Evolutionary conservation across 441 rosid genomes (phyloP).

Genomic region (Adansonia grandidieri): DNA sequence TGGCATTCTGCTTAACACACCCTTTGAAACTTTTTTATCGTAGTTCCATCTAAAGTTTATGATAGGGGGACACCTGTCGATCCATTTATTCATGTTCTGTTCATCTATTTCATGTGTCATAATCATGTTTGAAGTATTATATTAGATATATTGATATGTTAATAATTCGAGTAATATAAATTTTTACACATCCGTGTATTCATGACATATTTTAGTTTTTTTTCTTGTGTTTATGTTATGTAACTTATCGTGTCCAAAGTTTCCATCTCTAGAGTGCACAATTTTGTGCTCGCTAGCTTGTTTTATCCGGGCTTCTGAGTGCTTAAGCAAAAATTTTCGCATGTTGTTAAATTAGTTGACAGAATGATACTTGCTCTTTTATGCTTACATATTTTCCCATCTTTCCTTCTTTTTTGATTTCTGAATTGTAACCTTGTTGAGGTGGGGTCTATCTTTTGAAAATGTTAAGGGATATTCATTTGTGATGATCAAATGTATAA

Average conservation of each 20-base stretch:
- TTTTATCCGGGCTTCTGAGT: not conserved
- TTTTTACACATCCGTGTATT: not conserved
- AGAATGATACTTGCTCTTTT: not conserved
- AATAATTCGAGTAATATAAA: not conserved
- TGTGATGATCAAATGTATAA: not conserved
- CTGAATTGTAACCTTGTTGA: not conserved
- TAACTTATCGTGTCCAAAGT: not conserved
- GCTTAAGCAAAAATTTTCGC: not conserved
- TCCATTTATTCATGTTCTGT: not conserved
- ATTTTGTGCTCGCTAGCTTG: not conserved
- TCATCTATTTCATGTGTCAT: not conserved
- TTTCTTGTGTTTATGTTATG: not conserved
- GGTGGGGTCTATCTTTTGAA: not conserved
- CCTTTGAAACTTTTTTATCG: too few relatives aligned
- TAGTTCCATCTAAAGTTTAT: conserved; percentile 1
- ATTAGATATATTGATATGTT: not conserved
- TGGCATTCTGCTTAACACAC: not conserved
- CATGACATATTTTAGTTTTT: not conserved
- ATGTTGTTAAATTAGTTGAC: not conserved
- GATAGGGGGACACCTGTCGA: not conserved
- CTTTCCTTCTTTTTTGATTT: not conserved
- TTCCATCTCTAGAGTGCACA: not conserved
- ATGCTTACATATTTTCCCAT: not conserved
- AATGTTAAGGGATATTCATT: not conserved
- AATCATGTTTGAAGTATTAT: not conserved